Evolutionary conservation across 108 stramenopile genomes (phyloP).

Genomic region (Cyclostephanos tholiformis): DNA sequence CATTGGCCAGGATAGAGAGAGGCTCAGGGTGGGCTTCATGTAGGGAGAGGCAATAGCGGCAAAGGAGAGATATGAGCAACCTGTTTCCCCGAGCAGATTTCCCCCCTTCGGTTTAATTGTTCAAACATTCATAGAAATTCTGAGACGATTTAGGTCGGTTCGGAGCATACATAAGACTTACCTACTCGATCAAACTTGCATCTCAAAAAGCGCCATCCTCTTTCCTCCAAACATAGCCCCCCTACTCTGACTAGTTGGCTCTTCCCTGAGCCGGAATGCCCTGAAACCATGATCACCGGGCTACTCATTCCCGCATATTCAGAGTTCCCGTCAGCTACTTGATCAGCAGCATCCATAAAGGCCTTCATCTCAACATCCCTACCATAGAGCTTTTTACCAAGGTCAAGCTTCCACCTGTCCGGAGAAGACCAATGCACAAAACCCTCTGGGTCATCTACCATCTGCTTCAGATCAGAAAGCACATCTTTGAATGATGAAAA

Average conservation of each 20-base stretch:
- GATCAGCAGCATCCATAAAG: slow-evolving; percentile 14
- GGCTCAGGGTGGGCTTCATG: slow-evolving; percentile 24
- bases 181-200: slow-evolving; percentile 41
- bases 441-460: slow-evolving; percentile 8
- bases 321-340: slow-evolving; percentile 5
- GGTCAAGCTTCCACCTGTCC: slow-evolving; percentile 23
- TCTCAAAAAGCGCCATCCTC: slow-evolving; percentile 32
- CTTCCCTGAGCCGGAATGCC: slow-evolving; percentile 27
- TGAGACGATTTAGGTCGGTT: not conserved
- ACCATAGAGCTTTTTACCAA: slow-evolving; percentile 25
- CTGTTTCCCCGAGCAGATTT: not conserved
- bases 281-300: slow-evolving; percentile 21
- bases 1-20: slow-evolving; percentile 27
- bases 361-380: slow-evolving; percentile 16
- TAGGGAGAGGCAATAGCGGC: not conserved
- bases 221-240: slow-evolving; percentile 1
- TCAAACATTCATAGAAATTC: too few species aligned
- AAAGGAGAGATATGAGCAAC: not conserved
- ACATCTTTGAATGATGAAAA: slow-evolving; percentile 28
- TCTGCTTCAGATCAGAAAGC: slow-evolving; percentile 26
- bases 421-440: slow-evolving; percentile 20
- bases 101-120: not conserved
- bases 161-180: not conserved
- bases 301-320: not conserved
- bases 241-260: slow-evolving; percentile 21